Conservation (phyloP, 2,329 filamentous ascomycete genomes). For the Eutypa lata region DNA sequence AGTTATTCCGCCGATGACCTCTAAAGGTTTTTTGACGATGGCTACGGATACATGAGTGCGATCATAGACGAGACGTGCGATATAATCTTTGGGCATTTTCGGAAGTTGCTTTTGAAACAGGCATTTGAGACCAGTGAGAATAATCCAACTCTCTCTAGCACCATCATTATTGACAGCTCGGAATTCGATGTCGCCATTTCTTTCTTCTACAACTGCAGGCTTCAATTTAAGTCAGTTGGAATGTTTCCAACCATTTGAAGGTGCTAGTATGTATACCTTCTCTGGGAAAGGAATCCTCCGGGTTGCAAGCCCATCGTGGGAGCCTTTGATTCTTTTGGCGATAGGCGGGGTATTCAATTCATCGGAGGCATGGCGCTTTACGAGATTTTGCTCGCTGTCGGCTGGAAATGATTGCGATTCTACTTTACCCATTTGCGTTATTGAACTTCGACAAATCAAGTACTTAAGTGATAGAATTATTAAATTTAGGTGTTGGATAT, state of each 20-base stretch:
- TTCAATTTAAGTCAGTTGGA: conserved; percentile 27
- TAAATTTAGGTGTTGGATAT: too few species aligned
- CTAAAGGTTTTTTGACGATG: conserved; percentile 89
- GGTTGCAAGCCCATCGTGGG: neutral
- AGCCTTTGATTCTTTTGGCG: neutral
- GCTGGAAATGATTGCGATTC: conserved; percentile 2
- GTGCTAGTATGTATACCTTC: neutral
- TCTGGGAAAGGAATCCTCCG: conserved; percentile 1
- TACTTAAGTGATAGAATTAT: too few species aligned
- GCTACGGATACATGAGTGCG: conserved; percentile 91
- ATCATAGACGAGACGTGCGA: conserved; percentile 92
- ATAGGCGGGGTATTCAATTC: neutral
- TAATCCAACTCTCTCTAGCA: conserved; percentile 78
- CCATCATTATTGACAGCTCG: conserved; percentile 95
- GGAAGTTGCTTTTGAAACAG: conserved; percentile 96
- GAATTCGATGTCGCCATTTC: conserved; percentile 89
- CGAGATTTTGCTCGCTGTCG: conserved; percentile 2
- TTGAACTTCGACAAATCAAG: too few species aligned
- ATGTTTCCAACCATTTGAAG: neutral
- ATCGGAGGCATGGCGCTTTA: neutral
- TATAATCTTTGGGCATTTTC: conserved; percentile 98
- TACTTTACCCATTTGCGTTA: conserved; percentile 1
- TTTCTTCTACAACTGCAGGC: conserved; percentile 87
- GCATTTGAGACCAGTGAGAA: conserved; percentile 88
- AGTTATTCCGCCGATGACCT: conserved; percentile 90